Evolutionary conservation across 331 rosid genomes (phyloP), one percentile per base, ranked within the genome.

Genomic region (Malus hybrid): DNA sequence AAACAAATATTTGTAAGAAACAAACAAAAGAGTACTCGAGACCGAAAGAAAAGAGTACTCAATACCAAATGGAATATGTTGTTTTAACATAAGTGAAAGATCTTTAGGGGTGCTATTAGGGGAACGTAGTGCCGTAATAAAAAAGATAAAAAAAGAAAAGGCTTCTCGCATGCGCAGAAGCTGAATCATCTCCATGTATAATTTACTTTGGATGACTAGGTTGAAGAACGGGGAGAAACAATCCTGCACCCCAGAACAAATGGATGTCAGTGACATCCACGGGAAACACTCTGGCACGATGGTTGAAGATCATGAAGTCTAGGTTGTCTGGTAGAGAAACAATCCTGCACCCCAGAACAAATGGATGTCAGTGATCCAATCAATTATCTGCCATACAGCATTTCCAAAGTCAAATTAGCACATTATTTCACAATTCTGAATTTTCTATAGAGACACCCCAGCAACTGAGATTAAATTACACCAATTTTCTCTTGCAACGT

Each of bases 251-350:
- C n/a, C n/a, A n/a, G n/a, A n/a, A n/a, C n/a, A n/a, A n/a, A n/a
- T n/a, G n/a, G n/a, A n/a, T n/a, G n/a, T n/a, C n/a, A n/a, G n/a
- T n/a, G n/a, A n/a, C n/a, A n/a, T n/a, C 85, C 82, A 78, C 6
- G 0, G 98, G 91, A 67, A 83, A 83, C 68, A 80, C 88, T 80
- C 78, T 90, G 78, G 96, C 89, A 59, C 98, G 89, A 80, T 93
- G 96, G 82, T 93, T 93, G 89, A 93, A 90, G 79, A 87, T 81
- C 94, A 93, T 89, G 67, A 93, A 93, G 82, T 93, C 98, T 67
- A 80, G 77, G 83, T 87, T 93, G 73, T 79, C 90, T 32, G 95
- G 96, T 63, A 93, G 84, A 70, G 88, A 88, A 77, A 89, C 95
- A 39, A 90, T 86, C 86, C 98, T 90, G 90, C 83, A 85, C 42